Conservation (phyloP, 768 basidiomycete genomes). For the Kwoniella dejecticola region DNA sequence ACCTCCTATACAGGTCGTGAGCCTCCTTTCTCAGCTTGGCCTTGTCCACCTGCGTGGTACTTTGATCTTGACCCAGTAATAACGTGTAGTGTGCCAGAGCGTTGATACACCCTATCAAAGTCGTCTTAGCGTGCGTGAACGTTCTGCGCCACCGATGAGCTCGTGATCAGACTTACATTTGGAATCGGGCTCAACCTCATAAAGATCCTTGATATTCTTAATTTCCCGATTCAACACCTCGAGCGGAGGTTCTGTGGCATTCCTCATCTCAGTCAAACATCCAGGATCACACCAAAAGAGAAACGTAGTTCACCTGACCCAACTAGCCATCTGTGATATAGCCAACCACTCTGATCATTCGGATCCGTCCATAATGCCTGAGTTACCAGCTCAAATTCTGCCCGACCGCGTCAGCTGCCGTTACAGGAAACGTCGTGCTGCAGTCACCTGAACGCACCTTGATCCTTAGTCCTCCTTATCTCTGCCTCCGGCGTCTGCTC, state of each 20-base stretch:
- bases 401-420: neutral
- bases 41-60: constrained; percentile 3
- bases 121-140: too few species aligned
- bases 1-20: constrained; percentile 61
- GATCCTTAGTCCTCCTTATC: constrained; percentile 64
- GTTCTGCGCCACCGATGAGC: too few species aligned
- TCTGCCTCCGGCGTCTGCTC: constrained; percentile 58
- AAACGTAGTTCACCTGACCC: constrained; percentile 75
- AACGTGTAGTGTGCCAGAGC: constrained; percentile 81
- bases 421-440: neutral
- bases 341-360: constrained; percentile 93
- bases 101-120: constrained; percentile 84
- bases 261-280: neutral
- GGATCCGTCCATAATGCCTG: constrained; percentile 98
- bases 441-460: constrained; percentile 61
- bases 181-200: constrained; percentile 86
- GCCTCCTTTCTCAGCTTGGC: constrained; percentile 58
- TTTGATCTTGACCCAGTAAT: constrained; percentile 63
- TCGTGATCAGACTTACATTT: constrained; percentile 77
- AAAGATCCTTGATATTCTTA: constrained; percentile 72
- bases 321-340: constrained; percentile 97
- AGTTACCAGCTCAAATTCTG: constrained; percentile 89
- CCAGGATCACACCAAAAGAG: too few species aligned
- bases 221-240: constrained; percentile 72
- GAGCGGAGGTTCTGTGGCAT: constrained; percentile 63